Conservation (phyloP, 192 early-diverging fungal genomes). For the Linnemannia schmuckeri region DNA sequence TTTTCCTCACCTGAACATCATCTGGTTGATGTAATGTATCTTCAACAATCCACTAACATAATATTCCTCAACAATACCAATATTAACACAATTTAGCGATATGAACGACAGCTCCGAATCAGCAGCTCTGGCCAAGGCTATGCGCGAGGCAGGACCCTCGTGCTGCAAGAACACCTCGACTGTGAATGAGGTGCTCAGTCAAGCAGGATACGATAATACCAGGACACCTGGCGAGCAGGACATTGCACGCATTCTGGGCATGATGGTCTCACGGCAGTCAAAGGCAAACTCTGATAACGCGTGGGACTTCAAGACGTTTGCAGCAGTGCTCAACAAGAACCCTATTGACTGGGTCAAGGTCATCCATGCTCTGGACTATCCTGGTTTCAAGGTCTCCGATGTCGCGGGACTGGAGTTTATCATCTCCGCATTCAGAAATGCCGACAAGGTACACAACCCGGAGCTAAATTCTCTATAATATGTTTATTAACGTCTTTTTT, state of each 20-base stretch:
- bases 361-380: constrained; percentile 72
- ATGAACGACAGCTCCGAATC: constrained; percentile 44
- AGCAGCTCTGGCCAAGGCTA: constrained; percentile 54
- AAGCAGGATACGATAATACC: constrained; percentile 51
- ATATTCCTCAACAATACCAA: background rate
- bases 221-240: constrained; percentile 59
- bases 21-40: too few species aligned
- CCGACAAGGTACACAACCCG: constrained; percentile 61
- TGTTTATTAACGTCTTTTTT: background rate
- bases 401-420: constrained; percentile 72
- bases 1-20: background rate
- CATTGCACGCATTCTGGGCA: constrained; percentile 72
- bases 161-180: constrained; percentile 58
- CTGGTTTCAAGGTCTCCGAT: constrained; percentile 70
- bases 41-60: background rate
- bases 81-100: constrained; percentile 33
- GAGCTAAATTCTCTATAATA: background rate
- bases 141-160: constrained; percentile 66
- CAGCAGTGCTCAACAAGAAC: constrained; percentile 64
- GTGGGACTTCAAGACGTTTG: constrained; percentile 78
- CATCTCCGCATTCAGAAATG: constrained; percentile 69
- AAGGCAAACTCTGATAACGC: constrained; percentile 54
- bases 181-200: constrained; percentile 59
- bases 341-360: constrained; percentile 72
- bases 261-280: constrained; percentile 68